Evolutionary conservation across 169 alveolate genomes (phyloP).

Genomic region (Perkinsus marinus): DNA sequence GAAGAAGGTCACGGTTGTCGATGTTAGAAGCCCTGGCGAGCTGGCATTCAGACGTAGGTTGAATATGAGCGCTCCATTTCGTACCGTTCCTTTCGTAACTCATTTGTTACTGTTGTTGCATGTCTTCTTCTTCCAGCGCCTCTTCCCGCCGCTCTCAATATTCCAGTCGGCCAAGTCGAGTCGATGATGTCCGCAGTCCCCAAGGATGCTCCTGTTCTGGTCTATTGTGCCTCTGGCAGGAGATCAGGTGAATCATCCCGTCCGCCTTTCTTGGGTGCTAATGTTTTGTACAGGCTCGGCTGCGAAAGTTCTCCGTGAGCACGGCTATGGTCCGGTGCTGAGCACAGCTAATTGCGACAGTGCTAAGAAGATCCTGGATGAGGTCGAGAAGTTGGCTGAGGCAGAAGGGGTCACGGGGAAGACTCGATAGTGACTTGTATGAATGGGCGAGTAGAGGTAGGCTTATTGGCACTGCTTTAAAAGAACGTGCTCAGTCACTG

Average conservation of each 20-base stretch:
- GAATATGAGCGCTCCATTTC: not conserved
- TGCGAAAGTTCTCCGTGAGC: not conserved
- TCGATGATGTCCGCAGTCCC: not conserved
- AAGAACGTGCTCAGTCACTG: not conserved
- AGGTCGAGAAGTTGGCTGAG: not conserved
- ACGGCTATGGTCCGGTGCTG: not conserved
- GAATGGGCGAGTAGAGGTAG: not conserved
- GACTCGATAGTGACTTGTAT: not conserved
- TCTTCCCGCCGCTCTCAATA: not conserved
- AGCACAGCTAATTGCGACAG: not conserved
- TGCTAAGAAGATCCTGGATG: not conserved
- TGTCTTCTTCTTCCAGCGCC: not conserved
- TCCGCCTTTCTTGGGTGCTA: not conserved
- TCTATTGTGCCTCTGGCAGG: not conserved
- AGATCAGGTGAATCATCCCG: not conserved
- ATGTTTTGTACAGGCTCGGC: not conserved
- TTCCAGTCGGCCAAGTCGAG: not conserved
- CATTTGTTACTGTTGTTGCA: not conserved
- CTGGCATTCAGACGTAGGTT: not conserved
- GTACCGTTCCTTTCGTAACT: not conserved
- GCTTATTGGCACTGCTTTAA: not conserved
- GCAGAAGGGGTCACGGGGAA: not conserved
- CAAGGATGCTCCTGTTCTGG: not conserved
- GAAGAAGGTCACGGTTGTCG: not conserved
- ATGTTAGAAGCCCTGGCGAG: not conserved